Evolutionary conservation across 1,139 yeast genomes (phyloP).

Genomic region (Zygoascus meyerae): DNA sequence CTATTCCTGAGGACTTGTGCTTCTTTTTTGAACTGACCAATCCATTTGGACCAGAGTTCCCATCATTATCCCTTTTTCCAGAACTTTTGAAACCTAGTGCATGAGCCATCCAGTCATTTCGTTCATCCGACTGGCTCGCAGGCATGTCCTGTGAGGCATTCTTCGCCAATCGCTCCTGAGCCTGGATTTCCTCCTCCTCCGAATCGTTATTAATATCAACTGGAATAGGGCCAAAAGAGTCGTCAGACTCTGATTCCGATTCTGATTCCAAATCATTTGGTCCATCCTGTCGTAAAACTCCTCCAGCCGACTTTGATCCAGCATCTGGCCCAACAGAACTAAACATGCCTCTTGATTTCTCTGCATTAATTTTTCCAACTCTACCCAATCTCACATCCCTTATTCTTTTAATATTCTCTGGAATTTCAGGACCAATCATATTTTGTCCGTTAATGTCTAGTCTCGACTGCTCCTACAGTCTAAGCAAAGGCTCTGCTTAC

Average conservation of each 20-base stretch:
- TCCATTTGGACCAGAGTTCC: too few species aligned
- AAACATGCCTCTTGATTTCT: background rate
- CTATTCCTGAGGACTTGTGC: background rate
- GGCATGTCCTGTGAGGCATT: constrained; percentile 5
- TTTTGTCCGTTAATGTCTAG: background rate
- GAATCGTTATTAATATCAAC: constrained; percentile 9
- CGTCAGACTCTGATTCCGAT: constrained; percentile 9
- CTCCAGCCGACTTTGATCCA: background rate
- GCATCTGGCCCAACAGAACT: background rate
- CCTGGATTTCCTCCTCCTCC: constrained; percentile 15
- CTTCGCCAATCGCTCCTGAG: constrained; percentile 13
- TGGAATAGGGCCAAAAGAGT: constrained; percentile 16
- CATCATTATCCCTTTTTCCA: background rate
- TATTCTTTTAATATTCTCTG: constrained; percentile 13
- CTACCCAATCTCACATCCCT: constrained; percentile 8
- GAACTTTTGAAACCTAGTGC: constrained; percentile 14
- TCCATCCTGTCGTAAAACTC: constrained; percentile 5
- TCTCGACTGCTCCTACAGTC: background rate
- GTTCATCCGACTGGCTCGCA: background rate
- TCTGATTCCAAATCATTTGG: constrained; percentile 1
- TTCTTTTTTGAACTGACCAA: background rate
- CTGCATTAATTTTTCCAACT: background rate
- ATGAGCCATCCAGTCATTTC: constrained; percentile 17
- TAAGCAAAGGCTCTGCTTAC: background rate
- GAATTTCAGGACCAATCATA: constrained; percentile 17